These are phyloP conservation scores for Psophocarpus tetragonolobus DNA, from an alignment of 306 rosid species.

Conservation along the genomic window DNA sequence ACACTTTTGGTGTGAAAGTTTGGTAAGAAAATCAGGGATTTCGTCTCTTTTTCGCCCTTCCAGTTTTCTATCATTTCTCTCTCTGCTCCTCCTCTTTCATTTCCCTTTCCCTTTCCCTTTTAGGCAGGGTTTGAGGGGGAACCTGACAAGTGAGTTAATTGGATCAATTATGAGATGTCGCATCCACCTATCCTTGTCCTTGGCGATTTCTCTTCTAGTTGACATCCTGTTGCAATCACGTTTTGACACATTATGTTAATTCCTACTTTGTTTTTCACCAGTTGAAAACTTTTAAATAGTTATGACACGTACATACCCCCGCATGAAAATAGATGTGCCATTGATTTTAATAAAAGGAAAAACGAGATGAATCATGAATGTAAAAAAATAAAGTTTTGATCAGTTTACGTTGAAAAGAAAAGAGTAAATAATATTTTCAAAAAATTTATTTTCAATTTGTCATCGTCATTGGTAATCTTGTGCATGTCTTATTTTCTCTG, in stretches of 20 bases:
- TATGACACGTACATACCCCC: conserved; percentile 29
- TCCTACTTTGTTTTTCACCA: conserved; percentile 28
- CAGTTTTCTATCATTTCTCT: neutral
- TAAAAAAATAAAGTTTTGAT: neutral
- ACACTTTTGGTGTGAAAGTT: conserved; percentile 45
- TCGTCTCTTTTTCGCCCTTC: conserved; percentile 26
- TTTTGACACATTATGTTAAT: conserved; percentile 32
- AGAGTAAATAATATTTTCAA: neutral
- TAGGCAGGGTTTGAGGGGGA: conserved; percentile 37
- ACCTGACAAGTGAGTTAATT: conserved; percentile 55
- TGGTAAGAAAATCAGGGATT: conserved; percentile 90
- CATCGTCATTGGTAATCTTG: neutral
- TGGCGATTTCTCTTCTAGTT: conserved; percentile 64
- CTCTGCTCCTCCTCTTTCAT: neutral
- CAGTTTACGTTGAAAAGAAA: neutral
- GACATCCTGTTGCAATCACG: conserved; percentile 65
- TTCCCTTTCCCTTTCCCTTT: conserved; percentile 41
- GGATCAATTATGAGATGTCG: conserved; percentile 63
- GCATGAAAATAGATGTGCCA: conserved; percentile 12
- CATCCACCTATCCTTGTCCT: conserved; percentile 73
- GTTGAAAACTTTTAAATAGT: neutral
- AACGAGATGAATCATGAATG: neutral
- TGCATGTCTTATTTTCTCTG: neutral
- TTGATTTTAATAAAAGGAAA: neutral
- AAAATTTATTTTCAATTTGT: neutral